Evolutionary conservation across 2,329 filamentous ascomycete species (phyloP).

Genomic region (Sporothrix curviconia): DNA sequence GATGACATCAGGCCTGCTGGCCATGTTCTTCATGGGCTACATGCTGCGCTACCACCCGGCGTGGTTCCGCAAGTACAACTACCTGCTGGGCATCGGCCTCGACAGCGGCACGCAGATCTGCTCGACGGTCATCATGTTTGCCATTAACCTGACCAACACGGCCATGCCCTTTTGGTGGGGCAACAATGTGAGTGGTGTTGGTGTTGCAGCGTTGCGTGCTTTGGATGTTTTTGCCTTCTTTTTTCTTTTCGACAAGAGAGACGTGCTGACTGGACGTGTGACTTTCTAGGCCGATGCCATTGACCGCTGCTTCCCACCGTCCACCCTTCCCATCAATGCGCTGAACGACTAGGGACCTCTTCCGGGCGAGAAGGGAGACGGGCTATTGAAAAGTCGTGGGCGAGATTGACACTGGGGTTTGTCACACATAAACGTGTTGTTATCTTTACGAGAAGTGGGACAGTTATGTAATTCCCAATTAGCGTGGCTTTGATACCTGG

Average conservation of each 20-base stretch:
- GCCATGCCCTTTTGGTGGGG: slow-evolving; percentile 28
- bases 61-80: slow-evolving; percentile 39
- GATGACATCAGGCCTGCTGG: slow-evolving; percentile 23
- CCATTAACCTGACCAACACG: slow-evolving; percentile 24
- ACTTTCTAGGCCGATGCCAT: neutral
- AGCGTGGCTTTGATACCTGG: too few relatives aligned
- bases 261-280: too few relatives aligned
- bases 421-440: too few relatives aligned
- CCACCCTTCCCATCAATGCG: slow-evolving; percentile 2
- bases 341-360: slow-evolving; percentile 5
- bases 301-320: slow-evolving; percentile 10
- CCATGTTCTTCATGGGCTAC: slow-evolving; percentile 28
- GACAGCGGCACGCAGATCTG: slow-evolving; percentile 29
- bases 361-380: too few relatives aligned
- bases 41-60: slow-evolving; percentile 24
- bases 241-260: too few relatives aligned
- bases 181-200: slow-evolving; percentile 22
- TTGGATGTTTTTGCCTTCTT: too few relatives aligned
- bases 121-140: slow-evolving; percentile 25
- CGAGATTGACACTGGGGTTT: too few relatives aligned
- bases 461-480: too few relatives aligned
- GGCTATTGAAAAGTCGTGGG: too few relatives aligned
- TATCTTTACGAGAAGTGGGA: too few relatives aligned
- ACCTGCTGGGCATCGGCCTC: slow-evolving; percentile 34
- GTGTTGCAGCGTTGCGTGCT: too few relatives aligned